These are phyloP conservation scores for Globisporangium spinosum DNA, from an alignment of 352 stramenopile species.

Conservation along the genomic window DNA sequence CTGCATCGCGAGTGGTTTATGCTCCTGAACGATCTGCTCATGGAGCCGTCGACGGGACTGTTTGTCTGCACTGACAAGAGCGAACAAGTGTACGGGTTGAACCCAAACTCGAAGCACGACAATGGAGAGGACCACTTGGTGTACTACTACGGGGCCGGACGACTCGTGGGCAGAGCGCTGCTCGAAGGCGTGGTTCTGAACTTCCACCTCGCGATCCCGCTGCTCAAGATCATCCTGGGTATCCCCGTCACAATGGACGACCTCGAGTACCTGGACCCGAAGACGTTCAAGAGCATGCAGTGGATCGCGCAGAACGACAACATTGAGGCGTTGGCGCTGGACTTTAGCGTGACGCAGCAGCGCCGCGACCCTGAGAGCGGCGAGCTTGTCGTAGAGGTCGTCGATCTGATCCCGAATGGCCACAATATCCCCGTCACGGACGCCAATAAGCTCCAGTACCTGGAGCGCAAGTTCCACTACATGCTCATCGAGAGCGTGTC, in stretches of 20 bases:
- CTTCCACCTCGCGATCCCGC: slow-evolving; percentile 91
- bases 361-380: neutral
- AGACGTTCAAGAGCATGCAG: slow-evolving; percentile 51
- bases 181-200: slow-evolving; percentile 92
- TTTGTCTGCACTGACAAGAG: slow-evolving; percentile 51
- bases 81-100: slow-evolving; percentile 60
- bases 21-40: slow-evolving; percentile 62
- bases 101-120: slow-evolving; percentile 53
- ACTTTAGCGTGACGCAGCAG: slow-evolving; percentile 58
- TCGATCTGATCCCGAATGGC: slow-evolving; percentile 64
- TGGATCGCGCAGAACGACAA: slow-evolving; percentile 66
- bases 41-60: slow-evolving; percentile 40
- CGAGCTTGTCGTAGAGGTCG: slow-evolving; percentile 22
- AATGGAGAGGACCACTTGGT: slow-evolving; percentile 64
- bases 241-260: slow-evolving; percentile 94
- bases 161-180: slow-evolving; percentile 55
- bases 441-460: slow-evolving; percentile 93
- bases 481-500: slow-evolving; percentile 91
- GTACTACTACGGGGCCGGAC: slow-evolving; percentile 56
- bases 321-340: slow-evolving; percentile 47
- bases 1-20: slow-evolving; percentile 93
- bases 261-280: slow-evolving; percentile 82
- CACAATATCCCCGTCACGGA: slow-evolving; percentile 89
- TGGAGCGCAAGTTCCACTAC: slow-evolving; percentile 93
- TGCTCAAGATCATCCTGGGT: slow-evolving; percentile 97